Evolutionary conservation across 257 asterid species (phyloP).

Genomic region (Scutellaria barbata): DNA sequence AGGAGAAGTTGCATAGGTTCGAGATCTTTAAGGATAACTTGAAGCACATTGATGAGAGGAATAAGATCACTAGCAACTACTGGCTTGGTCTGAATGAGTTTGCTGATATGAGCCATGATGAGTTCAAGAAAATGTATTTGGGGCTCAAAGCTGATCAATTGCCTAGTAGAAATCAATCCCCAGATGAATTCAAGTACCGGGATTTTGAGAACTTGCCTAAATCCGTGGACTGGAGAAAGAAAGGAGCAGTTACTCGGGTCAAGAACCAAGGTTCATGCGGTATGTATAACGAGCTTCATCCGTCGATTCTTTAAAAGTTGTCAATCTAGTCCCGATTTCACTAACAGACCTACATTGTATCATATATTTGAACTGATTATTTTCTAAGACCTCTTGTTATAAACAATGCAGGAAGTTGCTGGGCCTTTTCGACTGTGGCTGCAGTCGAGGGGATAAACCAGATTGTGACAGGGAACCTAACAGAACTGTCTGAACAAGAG

Average conservation of each 20-base stretch:
- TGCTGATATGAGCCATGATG: slow-evolving; percentile 70
- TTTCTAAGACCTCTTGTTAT: background rate
- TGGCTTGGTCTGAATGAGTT: slow-evolving; percentile 72
- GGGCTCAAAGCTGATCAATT: slow-evolving; percentile 53
- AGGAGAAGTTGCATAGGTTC: slow-evolving; percentile 64
- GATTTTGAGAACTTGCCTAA: slow-evolving; percentile 51
- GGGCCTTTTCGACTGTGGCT: slow-evolving; percentile 86
- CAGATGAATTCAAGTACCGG: slow-evolving; percentile 48
- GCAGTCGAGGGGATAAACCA: slow-evolving; percentile 83
- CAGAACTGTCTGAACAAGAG: slow-evolving; percentile 72
- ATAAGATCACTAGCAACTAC: slow-evolving; percentile 49
- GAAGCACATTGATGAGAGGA: slow-evolving; percentile 64
- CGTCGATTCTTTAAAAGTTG: too few relatives aligned
- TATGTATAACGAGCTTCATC: slow-evolving; percentile 25
- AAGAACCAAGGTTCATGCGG: slow-evolving; percentile 80
- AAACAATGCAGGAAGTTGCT: slow-evolving; percentile 66
- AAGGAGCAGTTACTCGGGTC: slow-evolving; percentile 65
- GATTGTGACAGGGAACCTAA: slow-evolving; percentile 64
- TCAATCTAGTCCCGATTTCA: too few relatives aligned
- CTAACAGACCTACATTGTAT: too few relatives aligned
- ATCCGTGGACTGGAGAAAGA: slow-evolving; percentile 72
- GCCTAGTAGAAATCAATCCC: slow-evolving; percentile 38
- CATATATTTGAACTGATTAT: background rate
- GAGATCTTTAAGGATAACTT: slow-evolving; percentile 67
- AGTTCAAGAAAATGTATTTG: slow-evolving; percentile 57